Base-by-base conservation (phyloP, 179 eudicot genomes). In the Nepenthes alata region DNA sequence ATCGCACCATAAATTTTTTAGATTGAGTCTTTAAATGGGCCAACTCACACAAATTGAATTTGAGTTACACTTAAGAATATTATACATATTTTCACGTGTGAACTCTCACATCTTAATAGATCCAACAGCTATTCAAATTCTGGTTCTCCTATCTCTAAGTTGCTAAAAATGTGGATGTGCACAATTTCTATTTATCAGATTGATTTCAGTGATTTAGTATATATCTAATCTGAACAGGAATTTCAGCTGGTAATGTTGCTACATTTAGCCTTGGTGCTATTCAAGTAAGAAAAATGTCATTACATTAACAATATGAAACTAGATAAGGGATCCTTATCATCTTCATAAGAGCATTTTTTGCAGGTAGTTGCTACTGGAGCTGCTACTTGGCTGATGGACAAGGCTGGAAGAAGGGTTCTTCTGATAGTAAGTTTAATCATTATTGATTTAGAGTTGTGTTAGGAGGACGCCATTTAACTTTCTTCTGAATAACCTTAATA, bases 361-460 rank as follows among this genome's bases (percentile, higher is more conserved):
- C 70, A 78, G 82, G 82, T 78, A 48, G 54, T 78, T 60, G 82
- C 82, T 41, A 78, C 82, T 35, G 79, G 77, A 8, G 70, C 75
- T 15, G 79, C 82, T 7, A 75, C 82, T 62, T 78, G 79, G 82
- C 67, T 78, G 48, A 72, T 75, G 77, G 82, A 78, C 70, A 78
- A 13, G 72, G 82, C 79, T 62, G 82, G 82, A 60, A 67, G 82
- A 47, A 66, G 82, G 64, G 64, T 64, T n/a, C 61, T 64, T 12
- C 54, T 64, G 2, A 25, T 64, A 36, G 66, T 63, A 53, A 5
- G 66, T 63, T 38, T 49, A 10, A 45, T 11, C 9, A 35, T 5
- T 25, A 25, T 25, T 25, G 25, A 25, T 25, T 25, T 25, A 0
- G 25, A 25, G 25, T 25, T 25, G 25, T 25, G 25, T 25, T 25